Percentiles rank a stretch among this genome's conserved stretches.
Conservation (phyloP, 192 early-diverging fungal species). For the Linnemannia hyalina region DNA sequence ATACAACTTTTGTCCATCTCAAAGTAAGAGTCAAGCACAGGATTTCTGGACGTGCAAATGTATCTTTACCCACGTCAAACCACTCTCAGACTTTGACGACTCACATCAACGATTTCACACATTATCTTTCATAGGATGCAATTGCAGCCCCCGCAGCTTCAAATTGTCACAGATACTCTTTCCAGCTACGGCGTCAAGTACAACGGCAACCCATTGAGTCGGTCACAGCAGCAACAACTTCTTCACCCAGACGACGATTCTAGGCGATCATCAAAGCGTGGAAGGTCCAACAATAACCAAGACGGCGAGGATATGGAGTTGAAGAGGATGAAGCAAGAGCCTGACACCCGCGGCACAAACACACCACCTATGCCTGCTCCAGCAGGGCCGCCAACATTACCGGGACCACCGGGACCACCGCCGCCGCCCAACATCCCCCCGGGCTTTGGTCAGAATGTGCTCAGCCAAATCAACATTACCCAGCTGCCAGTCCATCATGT, state of each 20-base stretch:
- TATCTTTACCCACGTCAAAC: too few species aligned
- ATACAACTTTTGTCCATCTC: slow-evolving; percentile 47
- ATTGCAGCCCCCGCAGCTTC: slow-evolving; percentile 32
- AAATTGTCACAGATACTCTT: slow-evolving; percentile 32
- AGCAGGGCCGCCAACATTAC: neutral
- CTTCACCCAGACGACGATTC: slow-evolving; percentile 43
- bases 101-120: neutral
- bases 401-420: slow-evolving; percentile 2
- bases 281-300: slow-evolving; percentile 19
- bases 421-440: slow-evolving; percentile 31
- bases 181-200: slow-evolving; percentile 36
- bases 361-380: slow-evolving; percentile 1
- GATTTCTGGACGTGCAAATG: neutral
- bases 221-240: slow-evolving; percentile 50
- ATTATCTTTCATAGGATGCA: slow-evolving; percentile 20
- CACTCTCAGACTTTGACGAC: neutral
- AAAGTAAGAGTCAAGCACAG: slow-evolving; percentile 9
- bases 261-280: slow-evolving; percentile 28
- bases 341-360: neutral
- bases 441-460: slow-evolving; percentile 41
- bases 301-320: slow-evolving; percentile 31
- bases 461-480: slow-evolving; percentile 49
- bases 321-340: slow-evolving; percentile 38
- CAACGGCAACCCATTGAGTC: slow-evolving; percentile 28
- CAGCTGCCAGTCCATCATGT: slow-evolving; percentile 49